Percentiles rank a stretch among this genome's conserved stretches.
Evolutionary conservation across 1,284 basidiomycete species (phyloP).

Genomic region (Mycena sp.): DNA sequence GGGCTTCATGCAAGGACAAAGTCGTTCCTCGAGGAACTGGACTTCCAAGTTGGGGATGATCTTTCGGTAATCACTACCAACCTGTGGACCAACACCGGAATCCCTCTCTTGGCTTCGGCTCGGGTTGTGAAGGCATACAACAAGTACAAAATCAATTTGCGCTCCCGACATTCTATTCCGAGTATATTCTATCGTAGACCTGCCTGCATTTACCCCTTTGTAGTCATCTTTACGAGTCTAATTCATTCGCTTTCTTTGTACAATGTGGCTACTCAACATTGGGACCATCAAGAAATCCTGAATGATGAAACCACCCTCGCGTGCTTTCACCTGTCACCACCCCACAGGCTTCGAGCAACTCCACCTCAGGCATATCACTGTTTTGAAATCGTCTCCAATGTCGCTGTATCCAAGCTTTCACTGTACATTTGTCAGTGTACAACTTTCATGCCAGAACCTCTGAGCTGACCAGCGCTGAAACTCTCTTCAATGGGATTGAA

Average conservation of each 20-base stretch:
- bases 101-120: background rate
- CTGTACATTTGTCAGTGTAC: too few species aligned
- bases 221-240: constrained; percentile 1
- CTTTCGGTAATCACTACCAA: background rate
- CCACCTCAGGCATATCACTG: too few species aligned
- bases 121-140: constrained; percentile 1
- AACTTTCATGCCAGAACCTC: too few species aligned
- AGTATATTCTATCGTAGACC: background rate
- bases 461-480: too few species aligned
- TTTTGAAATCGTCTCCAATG: too few species aligned
- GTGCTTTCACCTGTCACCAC: too few species aligned
- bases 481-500: too few species aligned
- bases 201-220: constrained; percentile 12
- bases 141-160: constrained; percentile 6
- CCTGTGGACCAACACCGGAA: background rate
- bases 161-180: too few species aligned
- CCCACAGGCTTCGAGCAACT: too few species aligned
- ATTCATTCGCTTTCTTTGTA: constrained; percentile 2
- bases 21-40: background rate
- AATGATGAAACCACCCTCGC: constrained; percentile 13
- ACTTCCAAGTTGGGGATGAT: constrained; percentile 2
- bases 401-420: too few species aligned
- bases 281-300: constrained; percentile 1
- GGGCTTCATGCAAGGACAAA: background rate
- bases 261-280: too few species aligned